Percentiles rank a stretch among this genome's conserved stretches.
Evolutionary conservation across 2,329 filamentous ascomycete species (phyloP).

Genomic region (Phialophora tarda): DNA sequence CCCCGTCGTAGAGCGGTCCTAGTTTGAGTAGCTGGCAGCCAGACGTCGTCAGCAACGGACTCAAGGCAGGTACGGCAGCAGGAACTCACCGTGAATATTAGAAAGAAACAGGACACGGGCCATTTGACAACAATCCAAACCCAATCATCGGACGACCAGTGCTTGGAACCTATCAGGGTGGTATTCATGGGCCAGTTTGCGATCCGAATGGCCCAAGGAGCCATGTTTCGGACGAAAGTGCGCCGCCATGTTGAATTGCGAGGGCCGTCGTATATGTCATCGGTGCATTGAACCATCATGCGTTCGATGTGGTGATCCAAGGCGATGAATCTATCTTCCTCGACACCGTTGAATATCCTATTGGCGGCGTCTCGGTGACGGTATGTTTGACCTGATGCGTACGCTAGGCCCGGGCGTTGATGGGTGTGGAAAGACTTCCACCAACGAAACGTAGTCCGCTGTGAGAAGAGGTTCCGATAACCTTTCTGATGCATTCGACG

Average conservation of each 20-base stretch:
- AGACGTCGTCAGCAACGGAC: neutral
- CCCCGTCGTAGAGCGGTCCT: constrained; percentile 3
- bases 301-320: constrained; percentile 13
- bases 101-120: constrained; percentile 17
- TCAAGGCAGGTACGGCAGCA: neutral
- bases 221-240: constrained; percentile 23
- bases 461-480: constrained; percentile 15
- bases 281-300: constrained; percentile 23
- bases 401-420: constrained; percentile 4
- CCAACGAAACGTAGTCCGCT: constrained; percentile 15
- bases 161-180: constrained; percentile 4
- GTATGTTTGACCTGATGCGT: constrained; percentile 2
- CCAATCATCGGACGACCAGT: constrained; percentile 19
- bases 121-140: constrained; percentile 16
- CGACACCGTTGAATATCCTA: constrained; percentile 7
- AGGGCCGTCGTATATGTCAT: constrained; percentile 18
- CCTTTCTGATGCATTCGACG: constrained; percentile 22
- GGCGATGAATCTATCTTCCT: constrained; percentile 20
- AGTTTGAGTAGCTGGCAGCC: neutral
- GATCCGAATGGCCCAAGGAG: constrained; percentile 15
- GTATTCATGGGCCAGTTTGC: constrained; percentile 26
- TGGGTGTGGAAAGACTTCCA: constrained; percentile 10
- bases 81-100: constrained; percentile 11
- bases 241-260: constrained; percentile 21
- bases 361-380: constrained; percentile 22